These are phyloP conservation scores for Clarireedia paspali DNA, from an alignment of 2,329 filamentous ascomycete genomes.

Conservation along the genomic window DNA sequence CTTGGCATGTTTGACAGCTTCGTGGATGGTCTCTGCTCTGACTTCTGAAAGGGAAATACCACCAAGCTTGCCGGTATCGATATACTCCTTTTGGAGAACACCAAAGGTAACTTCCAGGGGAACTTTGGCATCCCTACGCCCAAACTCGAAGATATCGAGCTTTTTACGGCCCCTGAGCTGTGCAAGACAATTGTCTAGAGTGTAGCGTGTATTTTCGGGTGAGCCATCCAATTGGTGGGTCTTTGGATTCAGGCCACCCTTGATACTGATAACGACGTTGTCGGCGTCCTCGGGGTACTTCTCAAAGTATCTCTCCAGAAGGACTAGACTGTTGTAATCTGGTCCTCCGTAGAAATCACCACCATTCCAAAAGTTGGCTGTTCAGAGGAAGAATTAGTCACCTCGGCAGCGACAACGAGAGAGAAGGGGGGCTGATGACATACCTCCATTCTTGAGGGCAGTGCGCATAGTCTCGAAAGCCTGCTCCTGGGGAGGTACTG, in stretches of 20 bases:
- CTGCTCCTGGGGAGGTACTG: too few relatives aligned
- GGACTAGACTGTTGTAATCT: slow-evolving; percentile 49
- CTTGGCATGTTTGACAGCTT: slow-evolving; percentile 28
- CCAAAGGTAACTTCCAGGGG: slow-evolving; percentile 31
- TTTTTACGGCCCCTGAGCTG: slow-evolving; percentile 37
- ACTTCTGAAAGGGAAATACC: slow-evolving; percentile 35
- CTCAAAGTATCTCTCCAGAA: slow-evolving; percentile 54
- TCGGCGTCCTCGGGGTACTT: slow-evolving; percentile 54
- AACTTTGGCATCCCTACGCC: slow-evolving; percentile 37
- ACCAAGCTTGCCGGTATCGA: slow-evolving; percentile 35
- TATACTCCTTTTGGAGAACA: slow-evolving; percentile 24
- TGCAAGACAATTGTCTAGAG: slow-evolving; percentile 46
- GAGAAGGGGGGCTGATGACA: too few relatives aligned
- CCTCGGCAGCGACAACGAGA: too few relatives aligned
- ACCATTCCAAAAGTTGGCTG: slow-evolving; percentile 48
- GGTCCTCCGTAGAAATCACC: slow-evolving; percentile 57
- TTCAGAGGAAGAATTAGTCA: too few relatives aligned
- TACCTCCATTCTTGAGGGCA: too few relatives aligned
- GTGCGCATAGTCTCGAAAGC: too few relatives aligned
- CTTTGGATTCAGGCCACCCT: slow-evolving; percentile 38
- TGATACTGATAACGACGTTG: slow-evolving; percentile 54
- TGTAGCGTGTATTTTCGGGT: slow-evolving; percentile 38
- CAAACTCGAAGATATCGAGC: slow-evolving; percentile 44
- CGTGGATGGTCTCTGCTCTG: slow-evolving; percentile 32
- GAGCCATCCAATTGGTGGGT: not conserved